Conservation (phyloP, 306 rosid genomes). For the Citrullus mucosospermus region DNA sequence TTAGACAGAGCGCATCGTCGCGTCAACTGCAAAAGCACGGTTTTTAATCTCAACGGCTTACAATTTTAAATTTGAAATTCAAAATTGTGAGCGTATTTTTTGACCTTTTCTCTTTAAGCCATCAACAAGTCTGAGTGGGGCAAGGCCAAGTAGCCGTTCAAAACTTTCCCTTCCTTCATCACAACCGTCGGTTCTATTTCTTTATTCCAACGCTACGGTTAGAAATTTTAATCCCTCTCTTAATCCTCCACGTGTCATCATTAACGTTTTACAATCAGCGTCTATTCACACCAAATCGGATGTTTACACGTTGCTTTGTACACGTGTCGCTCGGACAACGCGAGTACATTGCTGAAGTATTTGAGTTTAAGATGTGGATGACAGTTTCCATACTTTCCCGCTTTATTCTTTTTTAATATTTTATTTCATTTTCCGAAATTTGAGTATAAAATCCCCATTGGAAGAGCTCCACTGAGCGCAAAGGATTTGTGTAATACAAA, state of each 20-base stretch:
- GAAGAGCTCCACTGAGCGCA: neutral
- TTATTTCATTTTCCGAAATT: neutral
- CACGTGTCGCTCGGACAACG: neutral
- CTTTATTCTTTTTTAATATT: neutral
- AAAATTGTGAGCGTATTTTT: neutral
- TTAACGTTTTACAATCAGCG: neutral
- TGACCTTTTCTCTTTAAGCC: neutral
- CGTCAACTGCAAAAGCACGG: neutral
- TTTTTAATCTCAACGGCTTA: neutral
- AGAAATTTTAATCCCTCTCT: neutral
- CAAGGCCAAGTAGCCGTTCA: neutral
- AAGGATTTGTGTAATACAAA: neutral
- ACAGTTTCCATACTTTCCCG: constrained; percentile 7
- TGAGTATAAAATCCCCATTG: neutral
- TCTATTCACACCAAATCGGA: neutral
- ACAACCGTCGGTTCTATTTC: neutral
- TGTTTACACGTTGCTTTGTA: neutral
- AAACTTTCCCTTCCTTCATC: neutral
- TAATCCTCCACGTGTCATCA: constrained; percentile 5
- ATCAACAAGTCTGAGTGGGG: neutral
- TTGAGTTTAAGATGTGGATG: neutral
- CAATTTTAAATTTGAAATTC: constrained; percentile 4
- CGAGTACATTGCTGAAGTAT: neutral
- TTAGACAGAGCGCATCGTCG: neutral
- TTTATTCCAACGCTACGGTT: neutral